phyloP scores from a whole-genome alignment of 2,329 filamentous ascomycete genomes.

The Aspergillus aculeatinus region DNA sequence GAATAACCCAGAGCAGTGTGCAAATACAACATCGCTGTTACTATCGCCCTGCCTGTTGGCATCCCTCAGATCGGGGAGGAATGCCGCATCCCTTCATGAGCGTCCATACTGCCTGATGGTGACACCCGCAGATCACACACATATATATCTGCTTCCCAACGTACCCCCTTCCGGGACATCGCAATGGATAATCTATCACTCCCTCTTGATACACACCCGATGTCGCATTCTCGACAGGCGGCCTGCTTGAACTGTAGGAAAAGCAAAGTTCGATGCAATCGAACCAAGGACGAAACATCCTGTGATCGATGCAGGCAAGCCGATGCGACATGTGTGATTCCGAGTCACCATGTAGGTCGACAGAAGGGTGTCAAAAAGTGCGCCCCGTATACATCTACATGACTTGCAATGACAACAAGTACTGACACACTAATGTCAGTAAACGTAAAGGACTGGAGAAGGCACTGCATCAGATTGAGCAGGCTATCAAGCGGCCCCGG shows the following conservation, averaged over 20 bases:
- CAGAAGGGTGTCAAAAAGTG: conserved; percentile 78
- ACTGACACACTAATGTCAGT: conserved; percentile 44
- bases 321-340: conserved; percentile 63
- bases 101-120: too few species aligned
- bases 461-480: conserved; percentile 70
- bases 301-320: conserved; percentile 64
- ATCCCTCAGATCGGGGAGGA: too few species aligned
- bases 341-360: conserved; percentile 70
- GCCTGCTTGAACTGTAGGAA: conserved; percentile 64
- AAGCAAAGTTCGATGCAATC: conserved; percentile 68
- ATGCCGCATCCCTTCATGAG: too few species aligned
- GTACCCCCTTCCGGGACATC: too few species aligned
- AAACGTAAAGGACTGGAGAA: conserved; percentile 74
- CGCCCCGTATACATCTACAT: conserved; percentile 24
- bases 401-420: background rate
- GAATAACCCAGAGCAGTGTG: too few species aligned
- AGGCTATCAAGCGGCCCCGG: conserved; percentile 61
- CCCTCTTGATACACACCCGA: conserved; percentile 7
- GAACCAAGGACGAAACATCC: conserved; percentile 50
- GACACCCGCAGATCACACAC: too few species aligned
- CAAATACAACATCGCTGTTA: too few species aligned
- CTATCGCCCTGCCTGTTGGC: too few species aligned
- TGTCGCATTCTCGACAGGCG: conserved; percentile 37
- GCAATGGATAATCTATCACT: conserved; percentile 12
- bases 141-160: too few species aligned